Conservation (phyloP, 345 rosid species). For the Sonneratia alba region DNA sequence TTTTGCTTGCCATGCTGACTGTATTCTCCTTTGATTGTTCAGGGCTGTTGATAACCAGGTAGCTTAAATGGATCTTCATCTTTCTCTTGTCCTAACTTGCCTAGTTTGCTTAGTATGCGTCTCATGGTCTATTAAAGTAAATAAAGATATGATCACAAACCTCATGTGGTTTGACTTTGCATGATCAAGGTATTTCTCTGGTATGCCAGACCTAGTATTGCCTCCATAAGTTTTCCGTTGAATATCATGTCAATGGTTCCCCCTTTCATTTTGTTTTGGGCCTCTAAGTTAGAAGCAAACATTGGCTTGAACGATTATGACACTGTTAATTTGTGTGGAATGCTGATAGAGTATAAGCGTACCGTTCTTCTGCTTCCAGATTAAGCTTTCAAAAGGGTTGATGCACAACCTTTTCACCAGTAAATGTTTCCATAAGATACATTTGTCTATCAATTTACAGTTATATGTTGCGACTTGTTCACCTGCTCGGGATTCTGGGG, state of each 20-base stretch:
- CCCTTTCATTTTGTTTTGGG: not conserved
- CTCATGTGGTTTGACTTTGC: not conserved
- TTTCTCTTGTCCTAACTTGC: slow-evolving; percentile 1
- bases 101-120: not conserved
- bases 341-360: not conserved
- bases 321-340: not conserved
- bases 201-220: not conserved
- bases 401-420: not conserved
- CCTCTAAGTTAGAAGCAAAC: not conserved
- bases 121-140: not conserved
- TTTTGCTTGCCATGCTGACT: slow-evolving; percentile 12
- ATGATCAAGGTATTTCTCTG: not conserved
- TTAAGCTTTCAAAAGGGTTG: not conserved
- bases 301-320: not conserved
- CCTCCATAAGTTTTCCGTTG: not conserved
- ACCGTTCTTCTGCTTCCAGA: not conserved
- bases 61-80: slow-evolving; percentile 5
- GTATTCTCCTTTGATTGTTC: slow-evolving; percentile 21
- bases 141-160: not conserved
- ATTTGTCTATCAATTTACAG: slow-evolving; percentile 26
- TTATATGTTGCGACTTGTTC: slow-evolving; percentile 90
- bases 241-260: not conserved
- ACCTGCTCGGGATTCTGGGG: slow-evolving; percentile 73
- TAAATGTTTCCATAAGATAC: not conserved
- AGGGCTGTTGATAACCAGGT: slow-evolving; percentile 98